Conservation (phyloP, 257 asterid species). For the Solanum bulbocastanum region DNA sequence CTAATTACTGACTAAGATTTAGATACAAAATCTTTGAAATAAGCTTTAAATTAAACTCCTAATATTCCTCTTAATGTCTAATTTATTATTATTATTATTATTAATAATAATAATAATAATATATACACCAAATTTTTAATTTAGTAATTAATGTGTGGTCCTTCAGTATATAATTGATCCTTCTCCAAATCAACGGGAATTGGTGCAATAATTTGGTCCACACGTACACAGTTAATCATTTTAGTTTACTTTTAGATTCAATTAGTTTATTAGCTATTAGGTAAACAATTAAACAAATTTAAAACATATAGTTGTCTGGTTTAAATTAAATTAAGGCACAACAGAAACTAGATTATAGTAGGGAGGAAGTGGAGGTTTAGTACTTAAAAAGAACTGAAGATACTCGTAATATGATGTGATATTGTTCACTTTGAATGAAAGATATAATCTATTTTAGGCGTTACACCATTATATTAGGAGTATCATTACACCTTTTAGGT, state of each 20-base stretch:
- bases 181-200: neutral
- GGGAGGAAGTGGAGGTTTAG: neutral
- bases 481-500: neutral
- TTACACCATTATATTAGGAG: neutral
- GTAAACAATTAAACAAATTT: neutral
- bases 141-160: neutral
- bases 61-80: neutral
- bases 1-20: conserved; percentile 11
- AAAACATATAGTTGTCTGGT: neutral
- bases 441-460: no score
- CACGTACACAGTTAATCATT: neutral
- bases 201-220: neutral
- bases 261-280: neutral
- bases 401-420: neutral
- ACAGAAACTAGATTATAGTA: neutral
- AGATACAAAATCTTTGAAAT: conserved; percentile 2
- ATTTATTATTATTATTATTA: neutral
- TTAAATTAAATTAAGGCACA: neutral
- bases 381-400: neutral
- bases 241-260: neutral
- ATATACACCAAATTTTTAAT: neutral
- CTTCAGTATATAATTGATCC: neutral
- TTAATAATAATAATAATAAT: neutral
- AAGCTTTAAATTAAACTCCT: neutral
- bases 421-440: neutral